Evolutionary conservation across 2,329 filamentous ascomycete species (phyloP).

Genomic region (Diaporthe vexans): DNA sequence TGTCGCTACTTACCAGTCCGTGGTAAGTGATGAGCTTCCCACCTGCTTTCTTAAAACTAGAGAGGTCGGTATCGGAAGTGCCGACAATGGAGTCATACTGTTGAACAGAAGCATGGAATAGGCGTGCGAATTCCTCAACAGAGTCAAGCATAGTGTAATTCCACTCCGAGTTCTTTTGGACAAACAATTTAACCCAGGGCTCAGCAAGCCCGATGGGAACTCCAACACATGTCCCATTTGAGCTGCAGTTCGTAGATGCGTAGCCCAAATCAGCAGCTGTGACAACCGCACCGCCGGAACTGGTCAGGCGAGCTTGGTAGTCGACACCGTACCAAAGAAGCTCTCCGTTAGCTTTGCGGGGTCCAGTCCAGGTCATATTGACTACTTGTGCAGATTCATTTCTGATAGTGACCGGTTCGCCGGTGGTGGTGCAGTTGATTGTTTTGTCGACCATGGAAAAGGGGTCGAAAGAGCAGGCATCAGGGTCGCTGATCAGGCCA

Average conservation of each 20-base stretch:
- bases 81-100: constrained; percentile 14
- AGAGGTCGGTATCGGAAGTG: constrained; percentile 9
- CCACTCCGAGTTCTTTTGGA: neutral
- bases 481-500: constrained; percentile 54
- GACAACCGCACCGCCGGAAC: neutral
- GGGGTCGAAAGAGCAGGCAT: constrained; percentile 48
- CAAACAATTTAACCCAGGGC: neutral
- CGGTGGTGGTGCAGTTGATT: neutral
- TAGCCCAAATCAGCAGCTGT: constrained; percentile 15
- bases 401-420: neutral
- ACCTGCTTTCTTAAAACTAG: neutral
- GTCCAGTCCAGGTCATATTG: constrained; percentile 7
- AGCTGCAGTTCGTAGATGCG: neutral
- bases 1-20: neutral
- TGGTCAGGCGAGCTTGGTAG: constrained; percentile 3
- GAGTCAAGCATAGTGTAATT: neutral
- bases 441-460: neutral
- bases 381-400: neutral
- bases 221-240: constrained; percentile 7
- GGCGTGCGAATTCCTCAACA: neutral
- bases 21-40: constrained; percentile 22
- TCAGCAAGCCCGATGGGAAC: neutral
- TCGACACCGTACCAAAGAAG: constrained; percentile 5
- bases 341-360: neutral
- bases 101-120: constrained; percentile 7